A percentile compares a stretch with the other conserved stretches of the same genome.
Evolutionary conservation across 2,329 filamentous ascomycete genomes (phyloP).

Genomic region (Sclerotinia minor): DNA sequence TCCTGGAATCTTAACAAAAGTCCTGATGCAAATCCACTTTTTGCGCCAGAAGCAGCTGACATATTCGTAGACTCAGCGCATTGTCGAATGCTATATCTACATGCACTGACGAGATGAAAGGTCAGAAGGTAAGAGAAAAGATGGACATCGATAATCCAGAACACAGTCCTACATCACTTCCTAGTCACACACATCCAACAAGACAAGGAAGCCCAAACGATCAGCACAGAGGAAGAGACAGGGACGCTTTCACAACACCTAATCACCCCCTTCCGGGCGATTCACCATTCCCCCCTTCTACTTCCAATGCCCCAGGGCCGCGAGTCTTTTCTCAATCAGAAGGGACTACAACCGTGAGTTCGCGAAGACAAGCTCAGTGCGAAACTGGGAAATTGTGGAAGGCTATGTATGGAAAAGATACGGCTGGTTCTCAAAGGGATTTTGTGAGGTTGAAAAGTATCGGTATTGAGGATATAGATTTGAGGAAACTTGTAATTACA

Average conservation of each 20-base stretch:
- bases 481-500: background rate
- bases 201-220: rapidly evolving
- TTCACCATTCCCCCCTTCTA: background rate
- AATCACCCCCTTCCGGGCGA: rapidly evolving
- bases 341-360: background rate
- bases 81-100: background rate
- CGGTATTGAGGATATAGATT: background rate
- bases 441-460: too few relatives aligned
- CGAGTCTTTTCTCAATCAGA: background rate
- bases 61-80: too few relatives aligned
- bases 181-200: too few relatives aligned
- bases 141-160: too few relatives aligned
- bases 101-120: background rate
- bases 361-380: background rate
- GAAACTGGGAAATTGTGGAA: background rate
- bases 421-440: too few relatives aligned
- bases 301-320: background rate
- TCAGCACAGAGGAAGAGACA: background rate
- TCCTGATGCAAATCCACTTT: background rate
- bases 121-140: background rate
- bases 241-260: background rate
- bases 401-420: background rate
- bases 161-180: background rate
- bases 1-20: background rate
- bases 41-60: background rate